Evolutionary conservation across 441 rosid genomes (phyloP).

Genomic region (Eruca vesicaria): DNA sequence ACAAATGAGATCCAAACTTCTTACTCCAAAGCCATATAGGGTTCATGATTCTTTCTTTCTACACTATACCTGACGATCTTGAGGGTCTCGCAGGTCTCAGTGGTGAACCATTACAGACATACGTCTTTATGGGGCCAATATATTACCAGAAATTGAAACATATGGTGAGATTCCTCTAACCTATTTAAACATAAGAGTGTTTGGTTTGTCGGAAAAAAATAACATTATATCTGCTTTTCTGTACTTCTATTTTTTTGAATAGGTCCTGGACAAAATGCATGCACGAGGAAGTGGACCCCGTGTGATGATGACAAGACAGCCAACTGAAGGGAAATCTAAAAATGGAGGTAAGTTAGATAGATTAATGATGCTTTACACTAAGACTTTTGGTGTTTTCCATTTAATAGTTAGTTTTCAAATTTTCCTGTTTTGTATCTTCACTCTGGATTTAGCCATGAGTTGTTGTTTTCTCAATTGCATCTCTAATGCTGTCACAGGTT

Average conservation of each 20-base stretch:
- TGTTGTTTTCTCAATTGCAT: conserved; percentile 10
- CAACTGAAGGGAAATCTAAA: conserved; percentile 94
- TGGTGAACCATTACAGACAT: conserved; percentile 85
- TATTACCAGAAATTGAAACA: conserved; percentile 98
- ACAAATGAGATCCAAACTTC: neutral
- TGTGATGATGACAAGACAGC: conserved; percentile 88
- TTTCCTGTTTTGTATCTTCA: neutral
- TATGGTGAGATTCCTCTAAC: conserved; percentile 64
- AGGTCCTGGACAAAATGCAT: conserved; percentile 81
- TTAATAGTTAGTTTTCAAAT: too few relatives aligned
- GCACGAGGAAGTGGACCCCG: conserved; percentile 97
- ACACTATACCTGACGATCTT: conserved; percentile 31
- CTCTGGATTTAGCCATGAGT: neutral
- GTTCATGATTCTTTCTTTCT: conserved; percentile 2
- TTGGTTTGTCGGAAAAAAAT: neutral
- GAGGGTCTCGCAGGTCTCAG: conserved; percentile 66
- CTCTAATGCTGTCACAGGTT: conserved; percentile 47
- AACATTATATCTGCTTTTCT: neutral
- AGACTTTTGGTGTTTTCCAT: too few relatives aligned
- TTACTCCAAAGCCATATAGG: neutral
- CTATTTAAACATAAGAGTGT: neutral
- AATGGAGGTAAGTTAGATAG: conserved; percentile 69
- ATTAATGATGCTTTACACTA: too few relatives aligned
- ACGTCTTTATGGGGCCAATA: conserved; percentile 97
- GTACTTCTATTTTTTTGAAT: neutral